These are phyloP conservation scores for Aureobasidium sp. DNA, from an alignment of 2,329 filamentous ascomycete species.

Conservation along the genomic window DNA sequence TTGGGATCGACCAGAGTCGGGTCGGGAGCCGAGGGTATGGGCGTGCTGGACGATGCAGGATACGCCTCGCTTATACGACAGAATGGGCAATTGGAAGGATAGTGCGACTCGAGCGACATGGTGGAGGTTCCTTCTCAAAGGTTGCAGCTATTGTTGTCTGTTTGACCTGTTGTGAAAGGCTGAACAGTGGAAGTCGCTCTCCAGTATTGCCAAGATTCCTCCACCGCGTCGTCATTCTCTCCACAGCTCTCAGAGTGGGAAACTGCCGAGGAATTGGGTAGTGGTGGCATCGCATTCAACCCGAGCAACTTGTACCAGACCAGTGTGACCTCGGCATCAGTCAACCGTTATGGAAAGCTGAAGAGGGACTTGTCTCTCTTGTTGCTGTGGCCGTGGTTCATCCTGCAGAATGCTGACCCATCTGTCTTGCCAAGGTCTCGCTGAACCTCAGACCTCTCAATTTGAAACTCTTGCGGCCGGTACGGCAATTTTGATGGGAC, in stretches of 20 bases:
- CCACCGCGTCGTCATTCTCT: not conserved
- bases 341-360: not conserved
- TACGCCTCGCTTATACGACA: slow-evolving; percentile 51
- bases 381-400: not conserved
- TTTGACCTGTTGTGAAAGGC: no score
- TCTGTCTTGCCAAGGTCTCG: not conserved
- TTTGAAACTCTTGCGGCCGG: not conserved
- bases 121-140: not conserved
- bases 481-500: not conserved
- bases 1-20: slow-evolving; percentile 29
- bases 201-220: not conserved
- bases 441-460: not conserved
- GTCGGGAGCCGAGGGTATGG: slow-evolving; percentile 28
- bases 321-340: not conserved
- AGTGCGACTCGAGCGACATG: slow-evolving; percentile 24
- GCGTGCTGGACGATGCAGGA: slow-evolving; percentile 29
- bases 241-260: not conserved
- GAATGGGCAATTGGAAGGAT: slow-evolving; percentile 48
- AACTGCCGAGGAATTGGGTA: not conserved
- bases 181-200: not conserved
- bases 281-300: not conserved
- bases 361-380: not conserved
- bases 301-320: not conserved
- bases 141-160: not conserved
- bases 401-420: not conserved